These are phyloP conservation scores for Rhizopogon vesiculosus DNA, from an alignment of 768 basidiomycete genomes.

Conservation along the genomic window DNA sequence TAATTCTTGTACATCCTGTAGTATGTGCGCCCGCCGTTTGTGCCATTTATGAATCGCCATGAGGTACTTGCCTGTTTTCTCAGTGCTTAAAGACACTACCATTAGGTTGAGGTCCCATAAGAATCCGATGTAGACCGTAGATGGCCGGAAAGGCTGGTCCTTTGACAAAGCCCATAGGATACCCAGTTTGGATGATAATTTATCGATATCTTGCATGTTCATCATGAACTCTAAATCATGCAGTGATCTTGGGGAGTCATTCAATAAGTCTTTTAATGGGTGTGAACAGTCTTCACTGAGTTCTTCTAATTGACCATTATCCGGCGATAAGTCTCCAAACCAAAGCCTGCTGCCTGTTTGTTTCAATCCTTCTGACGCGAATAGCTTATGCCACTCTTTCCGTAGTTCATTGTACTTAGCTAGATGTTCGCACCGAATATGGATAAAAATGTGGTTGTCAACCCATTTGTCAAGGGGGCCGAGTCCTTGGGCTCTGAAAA, in stretches of 20 bases:
- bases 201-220: neutral
- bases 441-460: conserved; percentile 9
- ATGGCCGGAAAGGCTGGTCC: conserved; percentile 7
- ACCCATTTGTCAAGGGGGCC: too few species aligned
- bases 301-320: neutral
- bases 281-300: neutral
- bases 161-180: conserved; percentile 11
- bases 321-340: neutral
- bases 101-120: conserved; percentile 26
- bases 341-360: conserved; percentile 1
- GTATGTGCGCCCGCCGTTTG: neutral
- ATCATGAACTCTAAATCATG: conserved; percentile 7
- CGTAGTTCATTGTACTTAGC: neutral
- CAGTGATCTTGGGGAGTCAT: neutral
- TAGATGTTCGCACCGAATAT: conserved; percentile 10
- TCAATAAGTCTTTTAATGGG: neutral
- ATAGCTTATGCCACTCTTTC: neutral
- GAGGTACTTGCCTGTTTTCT: conserved; percentile 18
- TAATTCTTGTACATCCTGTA: conserved; percentile 1
- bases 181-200: neutral
- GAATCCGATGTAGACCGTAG: conserved; percentile 24
- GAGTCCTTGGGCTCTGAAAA: too few species aligned
- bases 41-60: conserved; percentile 2
- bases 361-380: neutral
- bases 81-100: conserved; percentile 18